Evolutionary conservation across 768 basidiomycete species (phyloP).

Genomic region (Tephrocybe sp.): DNA sequence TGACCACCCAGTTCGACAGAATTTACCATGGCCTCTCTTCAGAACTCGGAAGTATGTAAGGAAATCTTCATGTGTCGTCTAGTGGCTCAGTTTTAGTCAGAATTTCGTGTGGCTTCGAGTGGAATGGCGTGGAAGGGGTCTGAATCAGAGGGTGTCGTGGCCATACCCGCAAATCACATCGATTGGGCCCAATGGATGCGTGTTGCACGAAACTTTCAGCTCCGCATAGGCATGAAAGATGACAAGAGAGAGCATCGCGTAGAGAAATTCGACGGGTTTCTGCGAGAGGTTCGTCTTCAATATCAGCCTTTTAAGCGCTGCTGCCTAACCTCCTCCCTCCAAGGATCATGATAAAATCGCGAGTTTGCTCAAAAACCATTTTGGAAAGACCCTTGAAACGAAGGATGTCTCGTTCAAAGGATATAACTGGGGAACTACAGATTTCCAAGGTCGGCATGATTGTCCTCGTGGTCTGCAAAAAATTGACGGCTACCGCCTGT

Average conservation of each 20-base stretch:
- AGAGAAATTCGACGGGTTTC: constrained; percentile 92
- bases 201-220: constrained; percentile 89
- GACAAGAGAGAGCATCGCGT: constrained; percentile 59
- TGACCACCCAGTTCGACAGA: constrained; percentile 82
- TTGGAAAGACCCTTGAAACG: constrained; percentile 78
- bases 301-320: neutral
- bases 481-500: neutral
- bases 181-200: constrained; percentile 91
- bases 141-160: constrained; percentile 59
- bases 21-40: constrained; percentile 74
- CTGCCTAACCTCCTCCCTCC: constrained; percentile 4
- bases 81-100: constrained; percentile 33
- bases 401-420: constrained; percentile 89
- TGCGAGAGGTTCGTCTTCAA: constrained; percentile 66
- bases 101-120: constrained; percentile 82
- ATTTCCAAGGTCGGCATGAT: constrained; percentile 74
- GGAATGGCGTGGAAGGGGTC: constrained; percentile 95
- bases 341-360: constrained; percentile 94
- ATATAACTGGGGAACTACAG: constrained; percentile 98
- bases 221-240: constrained; percentile 64
- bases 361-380: constrained; percentile 80
- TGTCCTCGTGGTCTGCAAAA: constrained; percentile 2
- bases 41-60: constrained; percentile 77
- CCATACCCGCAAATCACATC: constrained; percentile 68
- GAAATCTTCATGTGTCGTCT: neutral